Evolutionary conservation across 352 stramenopile genomes (phyloP), one percentile per base, ranked within the genome.

Genomic region (Pythium sukuiense): DNA sequence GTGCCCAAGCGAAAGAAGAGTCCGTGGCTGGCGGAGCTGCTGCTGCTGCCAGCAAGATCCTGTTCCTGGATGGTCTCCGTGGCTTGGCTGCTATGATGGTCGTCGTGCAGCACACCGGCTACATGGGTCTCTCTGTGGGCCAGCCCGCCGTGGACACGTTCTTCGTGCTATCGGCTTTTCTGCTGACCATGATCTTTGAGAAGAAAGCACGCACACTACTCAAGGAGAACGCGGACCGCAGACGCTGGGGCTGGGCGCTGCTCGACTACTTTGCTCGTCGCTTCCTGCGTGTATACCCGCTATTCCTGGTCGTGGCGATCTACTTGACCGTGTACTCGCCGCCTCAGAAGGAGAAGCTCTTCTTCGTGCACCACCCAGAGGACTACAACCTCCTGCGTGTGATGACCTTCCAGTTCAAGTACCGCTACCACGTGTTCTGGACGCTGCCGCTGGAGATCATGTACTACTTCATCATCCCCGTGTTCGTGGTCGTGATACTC

Each of bases 151-250:
- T 86, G 37, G 78, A 86, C 66, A 70, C 63, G 48, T 86, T 86
- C 61, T 86, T 86, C 54, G 78, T 83, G 27, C 58, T 86, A 35
- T 86, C 78, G 39, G 75, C 73, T 18, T 85, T 83, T 39, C 58
- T 85, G 26, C 66, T 85, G 6, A 85, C 74, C 39, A 77, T 78
- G 72, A 73, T 86, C 29, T 81, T 82, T 50, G 80, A 81, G 61
- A 75, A 73, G 59, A 86, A 81, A 61, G 74, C 63, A 33, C 69
- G 74, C 26, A 54, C 57, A 18, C 63, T 86, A 56, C 35, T 80
- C 2, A 58, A 65, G 24, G 65, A 72, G 12, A 55, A 70, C 0
- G 77, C 77, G 0, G 45, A 58, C 0, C 12, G 65, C 12, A 57
- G 65, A 8, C 69, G 73, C 46, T 86, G 78, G 78, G 3, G 29